Evolutionary conservation across 73 alveolate genomes (phyloP), one percentile per base, ranked within the genome.

Genomic region (Symbiodinium natans): DNA sequence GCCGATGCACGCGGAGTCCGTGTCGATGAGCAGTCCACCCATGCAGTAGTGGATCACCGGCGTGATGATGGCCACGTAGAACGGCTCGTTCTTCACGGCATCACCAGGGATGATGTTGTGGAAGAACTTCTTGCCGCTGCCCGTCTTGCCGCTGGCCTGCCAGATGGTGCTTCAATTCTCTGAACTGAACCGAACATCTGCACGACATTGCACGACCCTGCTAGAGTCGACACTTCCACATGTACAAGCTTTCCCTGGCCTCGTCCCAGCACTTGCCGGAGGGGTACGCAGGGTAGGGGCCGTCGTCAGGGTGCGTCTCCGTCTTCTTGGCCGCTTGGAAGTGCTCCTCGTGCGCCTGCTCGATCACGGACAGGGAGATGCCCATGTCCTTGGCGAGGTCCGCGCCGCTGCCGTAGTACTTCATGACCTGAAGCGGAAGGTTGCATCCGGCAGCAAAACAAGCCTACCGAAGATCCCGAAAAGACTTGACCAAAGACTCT

Each of bases 21-120:
- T 46, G 95, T 94, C 99, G 92, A 99, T 99, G 63, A 93, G 94
- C 68, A 99, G 56, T 17, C 99, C 99, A 54, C 99, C 99, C 99
- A 99, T 99, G 99, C 99, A 98, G 92, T 99, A 99, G 98, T 99
- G 99, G 84, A 99, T 99, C 90, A 98, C 99, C 25, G 99, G 99
- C 19, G 83, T 73, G 83, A 73, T 73, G 83, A 73, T 73, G 29
- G 86, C 86, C 21, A 80, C 88, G 17, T 80, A 80, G 46, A 80
- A 80, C 31, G 88, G 88, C 88, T 80, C 88, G 36, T 43, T 80
- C 88, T 80, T 80, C 88, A 80, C 88, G 40, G 88, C 88, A 9
- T 41, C 38, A 29, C 88, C 88, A 34, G 88, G 88, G 46, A 80
- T 80, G 88, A 80, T 80, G 88, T 80, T 80, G 88, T 80, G 88